Evolutionary conservation across 176 grass and related monocot genomes (phyloP).

Genomic region (Cymbopogon citratus): DNA sequence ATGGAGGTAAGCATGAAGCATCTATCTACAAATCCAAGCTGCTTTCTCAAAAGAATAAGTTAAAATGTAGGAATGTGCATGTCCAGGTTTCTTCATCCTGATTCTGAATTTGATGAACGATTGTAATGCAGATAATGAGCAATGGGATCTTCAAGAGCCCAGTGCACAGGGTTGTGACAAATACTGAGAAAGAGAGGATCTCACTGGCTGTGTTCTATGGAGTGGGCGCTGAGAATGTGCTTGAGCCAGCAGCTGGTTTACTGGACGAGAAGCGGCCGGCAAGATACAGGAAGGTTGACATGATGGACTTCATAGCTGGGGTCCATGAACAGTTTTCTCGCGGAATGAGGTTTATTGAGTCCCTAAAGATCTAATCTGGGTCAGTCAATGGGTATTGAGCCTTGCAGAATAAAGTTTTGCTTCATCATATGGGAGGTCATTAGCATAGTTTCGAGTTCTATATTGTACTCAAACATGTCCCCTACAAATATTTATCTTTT

Average conservation of each 20-base stretch:
- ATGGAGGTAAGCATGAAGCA: not conserved
- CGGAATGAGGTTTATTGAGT: slow-evolving; percentile 30
- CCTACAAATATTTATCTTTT: no score
- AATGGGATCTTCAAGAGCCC: slow-evolving; percentile 46
- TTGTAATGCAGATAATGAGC: slow-evolving; percentile 37
- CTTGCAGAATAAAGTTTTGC: not conserved
- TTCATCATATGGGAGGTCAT: not conserved
- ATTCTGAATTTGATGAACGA: not conserved
- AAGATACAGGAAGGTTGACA: slow-evolving; percentile 25
- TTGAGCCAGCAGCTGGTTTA: slow-evolving; percentile 30
- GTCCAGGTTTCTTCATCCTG: not conserved
- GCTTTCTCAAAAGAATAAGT: not conserved
- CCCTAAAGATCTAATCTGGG: slow-evolving; percentile 16
- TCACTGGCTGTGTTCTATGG: slow-evolving; percentile 40
- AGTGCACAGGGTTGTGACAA: slow-evolving; percentile 40
- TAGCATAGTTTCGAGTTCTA: not conserved
- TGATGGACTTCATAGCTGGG: slow-evolving; percentile 6
- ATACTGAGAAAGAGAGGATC: slow-evolving; percentile 24
- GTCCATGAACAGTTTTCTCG: not conserved
- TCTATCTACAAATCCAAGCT: not conserved
- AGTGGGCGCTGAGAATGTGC: not conserved
- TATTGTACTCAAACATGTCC: not conserved
- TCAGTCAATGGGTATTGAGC: not conserved
- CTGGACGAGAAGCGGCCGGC: slow-evolving; percentile 9
- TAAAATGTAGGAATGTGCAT: not conserved